Evolutionary conservation across 352 stramenopile genomes (phyloP), one percentile per base, ranked within the genome.

Genomic region (Phytophthora cryptogea): DNA sequence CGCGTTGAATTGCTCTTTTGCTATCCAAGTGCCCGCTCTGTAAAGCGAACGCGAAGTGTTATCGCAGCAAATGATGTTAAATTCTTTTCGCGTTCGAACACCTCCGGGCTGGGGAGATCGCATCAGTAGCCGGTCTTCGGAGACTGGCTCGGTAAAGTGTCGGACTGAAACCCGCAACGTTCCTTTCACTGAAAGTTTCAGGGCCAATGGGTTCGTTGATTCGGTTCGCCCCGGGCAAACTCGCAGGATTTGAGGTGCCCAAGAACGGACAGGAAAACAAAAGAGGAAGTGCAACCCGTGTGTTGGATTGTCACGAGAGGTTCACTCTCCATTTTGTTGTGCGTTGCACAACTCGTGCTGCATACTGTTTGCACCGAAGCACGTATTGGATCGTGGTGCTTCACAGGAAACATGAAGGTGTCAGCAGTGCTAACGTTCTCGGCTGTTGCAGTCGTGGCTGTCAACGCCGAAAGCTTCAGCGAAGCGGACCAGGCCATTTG

Each of bases 401-500:
- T 36, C 23, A 17, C 30, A 48, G 11, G 5, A 14, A 39, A 8
- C 33, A 72, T 72, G 65, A 69, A 72, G 44, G 42, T 52, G n/a
- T 68, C 39, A 27, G 44, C 40, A 28, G 13, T 59, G 16, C 20
- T 69, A 16, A 31, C 17, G 4, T n/a, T 64, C 23, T 43, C 47
- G 32, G 46, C 60, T 16, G 42, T 35, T 16, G 42, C 13, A 26
- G 20, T 68, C 10, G 32, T 48, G 5, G 40, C 39, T 5, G 51
- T 54, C 32, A 40, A 35, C 30, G 60, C 66, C 32, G 62, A 69
- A 49, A 66, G 17, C 40, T 74, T 54, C 52, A 60, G 41, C 40
- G 39, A 59, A 50, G 8, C 27, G 14, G 74, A 87, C 27, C 68
- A 89, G 44, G 75, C 75, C 40, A 69, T 89, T 32, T 86, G 73